Evolutionary conservation across 352 stramenopile species (phyloP).

Genomic region (Phytopythium oedochilum): DNA sequence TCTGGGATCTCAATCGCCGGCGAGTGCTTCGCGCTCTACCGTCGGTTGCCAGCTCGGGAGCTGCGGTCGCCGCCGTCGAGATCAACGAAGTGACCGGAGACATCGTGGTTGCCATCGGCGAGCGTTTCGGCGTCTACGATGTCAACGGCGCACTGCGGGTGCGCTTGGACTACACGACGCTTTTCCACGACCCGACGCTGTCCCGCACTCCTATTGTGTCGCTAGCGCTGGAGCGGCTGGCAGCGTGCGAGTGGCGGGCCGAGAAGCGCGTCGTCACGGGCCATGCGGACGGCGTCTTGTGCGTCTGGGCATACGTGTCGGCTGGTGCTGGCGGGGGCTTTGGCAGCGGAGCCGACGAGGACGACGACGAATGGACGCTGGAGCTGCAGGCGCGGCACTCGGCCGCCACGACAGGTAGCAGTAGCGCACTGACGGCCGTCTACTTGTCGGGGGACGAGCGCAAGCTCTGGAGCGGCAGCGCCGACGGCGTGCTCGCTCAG

Average conservation of each 20-base stretch:
- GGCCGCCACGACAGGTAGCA: constrained; percentile 17
- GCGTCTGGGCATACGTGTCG: constrained; percentile 64
- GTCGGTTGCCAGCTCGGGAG: constrained; percentile 5
- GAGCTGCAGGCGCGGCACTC: constrained; percentile 48
- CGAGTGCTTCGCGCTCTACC: constrained; percentile 43
- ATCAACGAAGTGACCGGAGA: constrained; percentile 70
- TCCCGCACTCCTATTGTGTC: constrained; percentile 32
- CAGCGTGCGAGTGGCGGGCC: constrained; percentile 47
- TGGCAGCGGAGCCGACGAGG: constrained; percentile 1
- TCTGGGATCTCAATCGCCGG: constrained; percentile 74
- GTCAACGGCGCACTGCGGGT: constrained; percentile 57
- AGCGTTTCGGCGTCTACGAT: constrained; percentile 57
- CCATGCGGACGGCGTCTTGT: constrained; percentile 53
- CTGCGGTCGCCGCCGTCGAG: constrained; percentile 33
- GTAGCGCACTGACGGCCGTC: constrained; percentile 44
- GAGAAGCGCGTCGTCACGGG: constrained; percentile 66
- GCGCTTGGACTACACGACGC: constrained; percentile 36
- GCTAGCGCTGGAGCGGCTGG: constrained; percentile 42
- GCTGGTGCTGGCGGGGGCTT: constrained; percentile 7
- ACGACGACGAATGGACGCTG: constrained; percentile 41
- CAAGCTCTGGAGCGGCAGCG: constrained; percentile 57
- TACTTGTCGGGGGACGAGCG: constrained; percentile 47
- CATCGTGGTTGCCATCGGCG: constrained; percentile 43
- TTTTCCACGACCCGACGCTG: constrained; percentile 35
- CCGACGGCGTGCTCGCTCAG: constrained; percentile 39